Conservation (phyloP, 306 rosid species). For the Fragaria vesca region DNA sequence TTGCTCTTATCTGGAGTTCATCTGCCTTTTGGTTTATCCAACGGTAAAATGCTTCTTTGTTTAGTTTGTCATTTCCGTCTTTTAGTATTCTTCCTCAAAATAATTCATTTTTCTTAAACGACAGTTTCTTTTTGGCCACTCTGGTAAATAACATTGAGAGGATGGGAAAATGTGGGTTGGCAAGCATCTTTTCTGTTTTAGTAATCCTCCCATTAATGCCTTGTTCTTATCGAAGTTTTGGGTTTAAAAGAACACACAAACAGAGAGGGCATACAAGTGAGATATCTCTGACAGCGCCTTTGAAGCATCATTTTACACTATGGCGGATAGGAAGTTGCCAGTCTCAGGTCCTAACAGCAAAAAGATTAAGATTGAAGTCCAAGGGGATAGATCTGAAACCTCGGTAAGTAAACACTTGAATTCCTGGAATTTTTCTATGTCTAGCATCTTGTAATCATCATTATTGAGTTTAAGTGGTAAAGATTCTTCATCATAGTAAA, state of each 20-base stretch:
- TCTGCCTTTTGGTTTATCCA: not conserved
- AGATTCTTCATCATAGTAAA: not conserved
- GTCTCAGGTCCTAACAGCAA: not conserved
- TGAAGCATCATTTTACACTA: not conserved
- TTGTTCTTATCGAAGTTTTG: not conserved
- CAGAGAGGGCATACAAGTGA: not conserved
- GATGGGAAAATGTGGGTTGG: slow-evolving; percentile 7
- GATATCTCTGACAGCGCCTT: not conserved
- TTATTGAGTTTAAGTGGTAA: not conserved
- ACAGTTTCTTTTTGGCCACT: slow-evolving; percentile 1
- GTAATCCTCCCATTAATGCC: slow-evolving; percentile 7
- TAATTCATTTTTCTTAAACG: not conserved
- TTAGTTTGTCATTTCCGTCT: not conserved
- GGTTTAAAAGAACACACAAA: not conserved
- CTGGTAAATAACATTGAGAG: not conserved
- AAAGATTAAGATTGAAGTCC: slow-evolving; percentile 14
- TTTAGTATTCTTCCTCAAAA: not conserved
- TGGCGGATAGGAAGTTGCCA: not conserved
- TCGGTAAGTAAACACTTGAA: not conserved
- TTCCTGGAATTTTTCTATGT: not conserved
- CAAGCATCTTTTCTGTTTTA: slow-evolving; percentile 9
- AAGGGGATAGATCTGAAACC: slow-evolving; percentile 1
- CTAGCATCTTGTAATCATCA: not conserved
- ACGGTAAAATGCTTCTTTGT: not conserved
- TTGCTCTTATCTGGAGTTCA: not conserved